Base-by-base conservation (phyloP, 2,329 filamentous ascomycete genomes). In the Pseudopyrenochaeta lycopersici region DNA sequence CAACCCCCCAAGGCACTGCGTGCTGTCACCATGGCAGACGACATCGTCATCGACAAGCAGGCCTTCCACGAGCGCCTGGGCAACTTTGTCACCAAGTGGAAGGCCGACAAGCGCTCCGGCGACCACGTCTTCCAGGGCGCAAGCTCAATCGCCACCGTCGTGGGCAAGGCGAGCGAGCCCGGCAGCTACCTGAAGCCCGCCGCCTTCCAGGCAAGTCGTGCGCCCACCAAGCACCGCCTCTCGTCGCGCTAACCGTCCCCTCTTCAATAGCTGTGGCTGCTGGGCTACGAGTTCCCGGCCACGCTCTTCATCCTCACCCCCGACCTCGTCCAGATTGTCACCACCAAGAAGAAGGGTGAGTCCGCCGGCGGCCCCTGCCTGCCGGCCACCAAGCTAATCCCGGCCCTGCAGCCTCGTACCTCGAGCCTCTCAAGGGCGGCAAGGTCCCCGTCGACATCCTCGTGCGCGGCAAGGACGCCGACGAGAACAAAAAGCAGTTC, bases 231-330 rank as follows among this genome's bases (percentile, higher is more conserved):
- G n/a, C n/a, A n/a, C n/a, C n/a, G n/a, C n/a, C n/a, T n/a, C n/a
- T n/a, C n/a, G n/a, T n/a, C n/a, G n/a, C n/a, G n/a, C n/a, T n/a
- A n/a, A n/a, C n/a, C n/a, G n/a, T n/a, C n/a, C n/a, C n/a, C n/a
- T n/a, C 21, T 40, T 57, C 36, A 63, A 56, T 76, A 97, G 93
- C 96, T 98, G 78, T 99, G 96, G 96, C 84, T 99, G 49, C 86
- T 99, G 58, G 95, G 95, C 69, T 99, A 99, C 82, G 95, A 99
- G 77, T 99, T 99, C 72, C 95, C 95, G 30, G 93, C 94, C 33
- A 99, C 95, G 0, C 82, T 99, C 60, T 92, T 99, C 82, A 84
- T 99, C 46, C 88, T 99, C 75, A 98, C 94, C 1, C 81, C 88
- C 56, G 95, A 98, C 57, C 87, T 88, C 41, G 83, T 98, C 67